These are phyloP conservation scores for Saccharomycopsis javanensis DNA, from an alignment of 805 yeast species.

Conservation along the genomic window DNA sequence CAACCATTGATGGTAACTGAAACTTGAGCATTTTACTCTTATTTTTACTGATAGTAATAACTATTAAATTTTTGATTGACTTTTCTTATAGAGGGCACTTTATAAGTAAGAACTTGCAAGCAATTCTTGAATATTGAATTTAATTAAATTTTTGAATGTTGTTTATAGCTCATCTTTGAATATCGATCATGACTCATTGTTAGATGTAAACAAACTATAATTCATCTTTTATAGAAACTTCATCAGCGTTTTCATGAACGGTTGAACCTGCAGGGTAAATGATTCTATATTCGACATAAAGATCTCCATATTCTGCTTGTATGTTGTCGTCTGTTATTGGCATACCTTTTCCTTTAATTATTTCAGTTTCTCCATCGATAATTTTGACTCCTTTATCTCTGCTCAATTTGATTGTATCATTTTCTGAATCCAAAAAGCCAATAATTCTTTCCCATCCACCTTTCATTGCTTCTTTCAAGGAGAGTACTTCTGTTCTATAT, in stretches of 20 bases:
- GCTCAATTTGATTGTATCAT: slow-evolving; percentile 34
- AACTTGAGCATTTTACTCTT: too few species aligned
- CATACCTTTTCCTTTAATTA: slow-evolving; percentile 74
- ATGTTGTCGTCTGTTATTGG: slow-evolving; percentile 39
- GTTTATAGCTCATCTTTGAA: background rate
- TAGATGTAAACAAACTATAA: too few species aligned
- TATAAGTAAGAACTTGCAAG: too few species aligned
- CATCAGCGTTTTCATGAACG: too few species aligned
- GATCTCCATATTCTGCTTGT: slow-evolving; percentile 40
- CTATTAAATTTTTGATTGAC: too few species aligned
- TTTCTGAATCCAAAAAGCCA: slow-evolving; percentile 54
- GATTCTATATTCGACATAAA: slow-evolving; percentile 37
- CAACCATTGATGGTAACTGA: too few species aligned
- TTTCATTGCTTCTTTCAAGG: slow-evolving; percentile 55
- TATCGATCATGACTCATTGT: too few species aligned
- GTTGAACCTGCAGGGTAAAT: slow-evolving; percentile 36
- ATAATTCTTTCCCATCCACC: slow-evolving; percentile 79
- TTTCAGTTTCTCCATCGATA: slow-evolving; percentile 61
- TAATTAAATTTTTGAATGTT: too few species aligned
- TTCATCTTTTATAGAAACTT: slow-evolving; percentile 5
- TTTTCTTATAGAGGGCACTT: too few species aligned
- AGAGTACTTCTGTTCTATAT: slow-evolving; percentile 72
- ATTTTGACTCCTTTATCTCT: slow-evolving; percentile 47
- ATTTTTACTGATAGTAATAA: too few species aligned
- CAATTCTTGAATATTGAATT: too few species aligned